Base-by-base conservation (phyloP, 2,329 filamentous ascomycete genomes). In the Xylariaceae sp. region DNA sequence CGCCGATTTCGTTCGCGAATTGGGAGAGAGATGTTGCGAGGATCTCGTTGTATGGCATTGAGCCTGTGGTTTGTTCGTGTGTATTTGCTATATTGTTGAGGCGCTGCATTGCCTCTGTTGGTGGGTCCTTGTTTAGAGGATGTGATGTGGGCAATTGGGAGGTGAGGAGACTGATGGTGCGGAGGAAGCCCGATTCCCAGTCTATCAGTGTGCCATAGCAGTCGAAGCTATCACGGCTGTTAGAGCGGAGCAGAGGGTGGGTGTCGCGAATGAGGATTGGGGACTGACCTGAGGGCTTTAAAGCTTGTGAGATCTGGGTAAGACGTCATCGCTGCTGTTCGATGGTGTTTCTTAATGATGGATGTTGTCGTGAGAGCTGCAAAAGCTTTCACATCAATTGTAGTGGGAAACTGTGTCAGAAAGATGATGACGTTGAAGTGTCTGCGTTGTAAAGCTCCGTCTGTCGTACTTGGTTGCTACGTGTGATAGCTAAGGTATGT, bases 171-270 rank as follows among this genome's bases (percentile, higher is more conserved):
- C 66, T 59, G 1, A 90, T 73, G 3, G 77, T 74, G 2, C 67
- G 56, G 45, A 77, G 67, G 49, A 89, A 77, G 51, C 86, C 86
- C n/a, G 71, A 65, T 65, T 90, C 85, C 86, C 86, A 90, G 72
- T 91, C 86, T 52, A 91, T 81, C 3, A 91, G 76, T 0, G 88
- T 92, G 66, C 87, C 87, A 66, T 88, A 91, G 71, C 87, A 83
- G 68, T 92, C 87, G 68, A 91, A 90, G 60, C 82, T 83, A 44
- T 27, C 3, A 11, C 3, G 35, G 9, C 12, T 44, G 31, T 15
- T 7, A 18, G 35, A 18, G 4, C 36, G 11, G 9, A 31, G 31
- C 31, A 18, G 41, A 39, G 11, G 11, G 11, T 12, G 5, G 10
- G 47, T 22, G 41, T 11, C 40, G 39, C 12, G 32, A 11, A 39